Evolutionary conservation across 1,284 basidiomycete genomes (phyloP), one percentile per base, ranked within the genome.

Genomic region (Schizophyllum amplum): DNA sequence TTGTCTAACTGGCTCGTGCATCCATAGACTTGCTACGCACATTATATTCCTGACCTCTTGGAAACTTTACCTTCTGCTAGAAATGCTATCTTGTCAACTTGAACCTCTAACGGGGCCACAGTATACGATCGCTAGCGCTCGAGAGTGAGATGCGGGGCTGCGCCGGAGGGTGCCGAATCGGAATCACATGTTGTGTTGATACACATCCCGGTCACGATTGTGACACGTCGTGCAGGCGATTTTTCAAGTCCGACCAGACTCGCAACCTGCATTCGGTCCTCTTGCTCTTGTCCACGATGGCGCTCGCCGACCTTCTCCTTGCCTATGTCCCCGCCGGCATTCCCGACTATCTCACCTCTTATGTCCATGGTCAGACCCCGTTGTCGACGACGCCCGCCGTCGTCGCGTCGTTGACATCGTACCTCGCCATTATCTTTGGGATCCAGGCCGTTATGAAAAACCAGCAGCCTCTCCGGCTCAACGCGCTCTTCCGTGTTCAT

Each of bases 341-440:
- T 58, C 89, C 90, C 7, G 69, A 68, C 54, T 72, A 89, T 65
- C 72, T 88, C 51, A 79, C 78, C 55, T 80, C 80, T 59, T 94
- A 88, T 81, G 79, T 89, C 57, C 76, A 75, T 47, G 90, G 87
- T 23, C 72, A 79, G 65, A 90, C 90, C 0, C 93, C 93, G 5
- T 69, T 97, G 57, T 94, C 91, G 55, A 96, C 92, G 9, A 75
- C 82, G 57, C 80, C 83, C 61, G 78, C 81, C 62, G 94, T 97
- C 59, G 71, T 83, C 52, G 73, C 81, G 20, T 77, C 87, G 21
- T 80, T 98, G 61, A 79, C 73, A 27, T 81, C 82, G 57, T 99
- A 99, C 79, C 84, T 99, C 63, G 84, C 83, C 69, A 76, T 90
- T 75, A 88, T 99, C 71, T 98, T 98, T 68, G 84, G 90, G 61